Percentiles rank a stretch among this genome's conserved stretches.
Evolutionary conservation across 192 early-diverging fungal genomes (phyloP).

Genomic region (Funneliformis geosporum): DNA sequence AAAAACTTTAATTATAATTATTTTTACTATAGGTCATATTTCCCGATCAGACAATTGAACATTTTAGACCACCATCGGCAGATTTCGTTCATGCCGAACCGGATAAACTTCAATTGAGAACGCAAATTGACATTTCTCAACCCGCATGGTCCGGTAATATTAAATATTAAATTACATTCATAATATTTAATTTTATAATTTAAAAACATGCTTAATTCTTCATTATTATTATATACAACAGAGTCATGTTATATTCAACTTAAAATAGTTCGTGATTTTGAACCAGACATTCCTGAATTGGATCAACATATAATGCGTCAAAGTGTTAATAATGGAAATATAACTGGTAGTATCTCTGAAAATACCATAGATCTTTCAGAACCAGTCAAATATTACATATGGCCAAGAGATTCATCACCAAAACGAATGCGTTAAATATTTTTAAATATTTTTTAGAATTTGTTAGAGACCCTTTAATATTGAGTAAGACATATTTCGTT

Average conservation of each 20-base stretch:
- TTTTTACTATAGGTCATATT: not conserved
- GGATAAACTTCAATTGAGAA: conserved; percentile 22
- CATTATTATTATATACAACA: not conserved
- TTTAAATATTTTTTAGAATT: too few relatives aligned
- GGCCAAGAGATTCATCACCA: conserved; percentile 2
- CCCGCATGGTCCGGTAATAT: conserved; percentile 29
- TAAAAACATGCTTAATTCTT: too few relatives aligned
- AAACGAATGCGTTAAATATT: not conserved
- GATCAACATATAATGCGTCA: conserved; percentile 14
- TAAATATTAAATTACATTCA: not conserved
- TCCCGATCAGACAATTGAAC: conserved; percentile 10
- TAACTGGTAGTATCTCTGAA: not conserved
- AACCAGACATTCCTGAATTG: conserved; percentile 3
- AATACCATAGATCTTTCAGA: conserved; percentile 19
- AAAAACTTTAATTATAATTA: not conserved
- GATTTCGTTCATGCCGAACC: not conserved
- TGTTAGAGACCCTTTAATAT: too few relatives aligned
- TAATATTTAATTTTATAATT: not conserved
- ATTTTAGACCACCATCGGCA: conserved; percentile 24
- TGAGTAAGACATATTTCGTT: too few relatives aligned
- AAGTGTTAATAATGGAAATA: not conserved
- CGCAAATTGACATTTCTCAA: conserved; percentile 30
- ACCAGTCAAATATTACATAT: conserved; percentile 16
- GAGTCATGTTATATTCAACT: not conserved
- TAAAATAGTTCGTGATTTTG: conserved; percentile 21